Conservation (phyloP, 148 eudicot genomes). For the Pouteria glomerata region DNA sequence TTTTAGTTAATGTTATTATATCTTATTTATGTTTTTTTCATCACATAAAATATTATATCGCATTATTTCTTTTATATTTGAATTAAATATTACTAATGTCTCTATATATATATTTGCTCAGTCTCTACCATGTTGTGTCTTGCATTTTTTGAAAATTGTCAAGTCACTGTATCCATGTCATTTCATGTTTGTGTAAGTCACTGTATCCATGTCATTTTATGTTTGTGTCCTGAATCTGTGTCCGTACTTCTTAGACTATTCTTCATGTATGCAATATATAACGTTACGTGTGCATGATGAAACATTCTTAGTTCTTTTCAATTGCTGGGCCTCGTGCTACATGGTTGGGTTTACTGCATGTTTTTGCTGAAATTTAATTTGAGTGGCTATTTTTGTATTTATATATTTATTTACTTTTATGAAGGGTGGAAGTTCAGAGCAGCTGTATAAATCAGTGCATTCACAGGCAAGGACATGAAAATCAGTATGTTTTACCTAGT, state of each 20-base stretch:
- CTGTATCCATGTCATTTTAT: no score
- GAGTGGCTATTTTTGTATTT: not conserved
- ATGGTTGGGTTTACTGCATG: not conserved
- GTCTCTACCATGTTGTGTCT: no score
- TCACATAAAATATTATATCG: no score
- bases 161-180: no score
- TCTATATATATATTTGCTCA: no score
- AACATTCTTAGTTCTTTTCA: not conserved
- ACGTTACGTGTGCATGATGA: not conserved
- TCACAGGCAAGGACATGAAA: slow-evolving; percentile 61
- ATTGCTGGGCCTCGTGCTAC: not conserved
- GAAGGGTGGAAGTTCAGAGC: slow-evolving; percentile 90
- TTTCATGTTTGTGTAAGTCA: no score
- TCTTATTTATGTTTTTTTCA: no score
- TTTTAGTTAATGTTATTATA: no score
- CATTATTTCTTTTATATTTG: no score
- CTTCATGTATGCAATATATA: not conserved
- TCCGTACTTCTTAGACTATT: not conserved
- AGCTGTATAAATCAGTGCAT: slow-evolving; percentile 83
- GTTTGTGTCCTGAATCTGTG: no score
- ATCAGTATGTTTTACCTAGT: not conserved
- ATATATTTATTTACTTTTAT: not conserved
- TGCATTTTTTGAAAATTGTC: no score
- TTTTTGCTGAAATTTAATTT: not conserved
- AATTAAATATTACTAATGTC: no score